Base-by-base conservation (phyloP, 768 basidiomycete species). In the Boletus insuetus region DNA sequence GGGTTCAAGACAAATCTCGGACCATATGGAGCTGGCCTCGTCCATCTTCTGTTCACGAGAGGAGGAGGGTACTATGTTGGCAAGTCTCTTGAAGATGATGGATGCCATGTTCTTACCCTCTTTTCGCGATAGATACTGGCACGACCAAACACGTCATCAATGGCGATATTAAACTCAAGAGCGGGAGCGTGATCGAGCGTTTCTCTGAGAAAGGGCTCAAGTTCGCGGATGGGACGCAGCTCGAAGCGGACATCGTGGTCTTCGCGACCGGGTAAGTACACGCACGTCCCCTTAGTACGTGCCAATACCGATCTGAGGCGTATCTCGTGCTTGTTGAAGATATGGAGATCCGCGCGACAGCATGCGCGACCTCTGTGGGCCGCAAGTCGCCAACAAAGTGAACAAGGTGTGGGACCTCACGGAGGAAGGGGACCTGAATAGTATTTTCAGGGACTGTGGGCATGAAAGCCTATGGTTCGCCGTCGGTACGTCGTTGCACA, bases 351-450 rank as follows among this genome's bases (percentile, higher is more conserved):
- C 74, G 0, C 70, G 71, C 19, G 70, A 73, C 12, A 68, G 73
- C 29, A 64, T 82, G 46, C 71, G 69, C 37, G 67, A 70, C 0
- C 65, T 85, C 6, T 77, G 81, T 41, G 82, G 79, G 1, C 71
- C 78, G 6, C 72, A 78, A 29, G 63, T 82, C 3, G 75, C 73
- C 0, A 64, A 75, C 51, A 72, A 76, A 64, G 72, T 85, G 53
- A 74, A 77, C 34, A 69, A 72, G 14, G 67, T 88, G 17, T 83
- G 87, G 87, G 82, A 85, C 16, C 52, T 86, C 45, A 77, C 85
- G 56, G 71, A 76, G 20, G 83, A 91, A 70, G 84, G 86, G 0
- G 86, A 89, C 63, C 61, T 83, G 24, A 69, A 75, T 2, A 76
- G 79, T 2, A 60, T 64, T 20, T 73, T 68, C 66, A 65, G 65